Evolutionary conservation across 306 rosid species (phyloP).

Genomic region (Luffa acutangula): DNA sequence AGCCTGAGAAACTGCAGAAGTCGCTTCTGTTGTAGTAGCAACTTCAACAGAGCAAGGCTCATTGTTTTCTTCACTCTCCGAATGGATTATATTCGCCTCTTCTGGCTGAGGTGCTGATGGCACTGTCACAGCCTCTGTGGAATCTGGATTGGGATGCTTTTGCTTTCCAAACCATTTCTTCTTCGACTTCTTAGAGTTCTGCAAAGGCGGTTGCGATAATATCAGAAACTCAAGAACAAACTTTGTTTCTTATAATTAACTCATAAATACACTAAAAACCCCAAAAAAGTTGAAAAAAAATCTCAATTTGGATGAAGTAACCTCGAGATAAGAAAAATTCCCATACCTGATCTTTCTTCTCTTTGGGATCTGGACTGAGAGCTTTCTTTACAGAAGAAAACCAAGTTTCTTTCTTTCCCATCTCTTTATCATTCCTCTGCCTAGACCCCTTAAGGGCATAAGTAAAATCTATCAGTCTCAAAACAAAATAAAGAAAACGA

Average conservation of each 20-base stretch:
- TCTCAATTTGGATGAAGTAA: background rate
- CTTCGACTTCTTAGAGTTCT: constrained; percentile 67
- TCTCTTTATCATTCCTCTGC: constrained; percentile 64
- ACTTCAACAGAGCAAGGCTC: constrained; percentile 35
- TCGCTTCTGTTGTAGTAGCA: constrained; percentile 11
- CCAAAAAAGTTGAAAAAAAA: background rate
- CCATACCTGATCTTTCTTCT: constrained; percentile 51
- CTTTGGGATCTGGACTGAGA: constrained; percentile 88
- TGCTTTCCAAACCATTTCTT: constrained; percentile 98
- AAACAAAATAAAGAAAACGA: background rate
- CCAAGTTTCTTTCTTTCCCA: constrained; percentile 96
- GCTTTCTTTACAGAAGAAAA: constrained; percentile 91
- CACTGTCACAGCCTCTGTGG: constrained; percentile 28
- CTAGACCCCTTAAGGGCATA: constrained; percentile 20
- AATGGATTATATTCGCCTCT: constrained; percentile 39
- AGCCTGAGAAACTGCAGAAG: background rate
- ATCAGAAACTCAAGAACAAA: background rate
- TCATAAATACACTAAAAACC: background rate
- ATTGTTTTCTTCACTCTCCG: constrained; percentile 32
- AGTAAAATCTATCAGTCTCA: background rate
- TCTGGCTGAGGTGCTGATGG: constrained; percentile 39
- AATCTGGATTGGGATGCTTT: constrained; percentile 34
- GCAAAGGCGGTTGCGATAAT: constrained; percentile 2
- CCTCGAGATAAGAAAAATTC: background rate
- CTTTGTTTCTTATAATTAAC: background rate